Evolutionary conservation across 768 basidiomycete species (phyloP).

Genomic region (Fibroporia radiculosa): DNA sequence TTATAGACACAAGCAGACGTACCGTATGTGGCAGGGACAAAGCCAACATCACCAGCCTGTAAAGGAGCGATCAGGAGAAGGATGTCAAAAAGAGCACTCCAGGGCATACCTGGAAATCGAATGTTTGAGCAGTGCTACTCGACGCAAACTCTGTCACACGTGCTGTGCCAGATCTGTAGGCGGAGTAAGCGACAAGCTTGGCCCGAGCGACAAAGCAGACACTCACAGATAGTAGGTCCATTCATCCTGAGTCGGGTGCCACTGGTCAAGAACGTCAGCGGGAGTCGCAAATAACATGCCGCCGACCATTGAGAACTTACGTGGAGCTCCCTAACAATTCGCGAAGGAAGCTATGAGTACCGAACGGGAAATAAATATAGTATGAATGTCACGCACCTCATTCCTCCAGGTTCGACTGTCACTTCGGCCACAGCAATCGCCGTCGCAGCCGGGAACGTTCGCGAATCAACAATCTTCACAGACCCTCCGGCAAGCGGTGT

Average conservation of each 20-base stretch:
- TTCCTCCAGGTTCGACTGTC: slow-evolving; percentile 49
- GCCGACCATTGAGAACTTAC: slow-evolving; percentile 22
- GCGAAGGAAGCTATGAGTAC: slow-evolving; percentile 3
- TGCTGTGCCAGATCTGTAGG: slow-evolving; percentile 26
- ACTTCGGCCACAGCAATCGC: slow-evolving; percentile 54
- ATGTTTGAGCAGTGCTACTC: slow-evolving; percentile 44
- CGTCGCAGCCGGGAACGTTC: slow-evolving; percentile 42
- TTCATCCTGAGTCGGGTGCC: slow-evolving; percentile 45
- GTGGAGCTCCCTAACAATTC: slow-evolving; percentile 37
- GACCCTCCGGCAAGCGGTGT: slow-evolving; percentile 44
- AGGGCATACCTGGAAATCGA: slow-evolving; percentile 40
- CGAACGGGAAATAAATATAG: neutral
- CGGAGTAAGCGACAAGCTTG: slow-evolving; percentile 1
- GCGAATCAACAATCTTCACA: slow-evolving; percentile 52
- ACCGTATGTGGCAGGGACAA: slow-evolving; percentile 49
- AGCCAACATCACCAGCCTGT: slow-evolving; percentile 30
- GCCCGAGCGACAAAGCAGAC: neutral
- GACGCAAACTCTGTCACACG: slow-evolving; percentile 53
- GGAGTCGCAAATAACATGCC: neutral
- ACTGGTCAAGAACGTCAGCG: slow-evolving; percentile 20
- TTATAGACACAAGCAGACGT: slow-evolving; percentile 3
- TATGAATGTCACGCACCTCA: slow-evolving; percentile 45
- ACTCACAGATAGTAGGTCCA: slow-evolving; percentile 31
- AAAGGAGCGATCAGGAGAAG: neutral
- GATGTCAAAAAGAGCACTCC: neutral